A percentile compares a stretch with the other conserved stretches of the same genome.
phyloP scores from a whole-genome alignment of 108 stramenopile species.

The Skeletonema costatum region DNA sequence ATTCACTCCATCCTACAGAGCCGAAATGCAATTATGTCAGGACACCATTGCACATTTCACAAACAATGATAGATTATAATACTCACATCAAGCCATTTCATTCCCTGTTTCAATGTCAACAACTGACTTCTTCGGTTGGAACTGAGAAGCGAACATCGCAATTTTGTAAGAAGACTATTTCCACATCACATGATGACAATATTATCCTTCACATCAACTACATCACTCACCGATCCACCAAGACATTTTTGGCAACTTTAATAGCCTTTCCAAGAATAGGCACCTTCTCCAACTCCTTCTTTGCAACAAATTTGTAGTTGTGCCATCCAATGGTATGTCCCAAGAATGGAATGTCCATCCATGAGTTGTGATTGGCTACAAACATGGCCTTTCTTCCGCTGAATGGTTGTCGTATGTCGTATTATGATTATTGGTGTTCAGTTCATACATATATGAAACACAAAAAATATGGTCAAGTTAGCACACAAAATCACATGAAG shows the following conservation, averaged over 20 bases:
- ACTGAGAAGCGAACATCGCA: not conserved
- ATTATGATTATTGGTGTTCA: not conserved
- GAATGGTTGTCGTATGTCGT: not conserved
- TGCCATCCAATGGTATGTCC: conserved; percentile 88
- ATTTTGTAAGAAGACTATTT: not conserved
- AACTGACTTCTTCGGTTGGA: conserved; percentile 71
- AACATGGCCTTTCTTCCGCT: conserved; percentile 80
- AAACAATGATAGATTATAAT: not conserved
- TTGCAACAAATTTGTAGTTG: conserved; percentile 91
- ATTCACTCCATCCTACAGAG: conserved; percentile 70
- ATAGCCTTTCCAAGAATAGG: conserved; percentile 86
- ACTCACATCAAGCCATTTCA: conserved; percentile 80
- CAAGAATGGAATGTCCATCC: conserved; percentile 92
- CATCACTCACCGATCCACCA: conserved; percentile 64
- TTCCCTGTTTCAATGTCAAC: conserved; percentile 79
- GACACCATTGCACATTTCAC: not conserved
- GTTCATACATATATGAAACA: not conserved
- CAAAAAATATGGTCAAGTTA: not conserved
- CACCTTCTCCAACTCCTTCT: conserved; percentile 84
- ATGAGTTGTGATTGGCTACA: conserved; percentile 90
- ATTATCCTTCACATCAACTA: too few relatives aligned
- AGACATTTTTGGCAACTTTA: conserved; percentile 66
- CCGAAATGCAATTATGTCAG: not conserved
- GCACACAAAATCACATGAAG: not conserved
- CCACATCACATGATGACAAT: too few relatives aligned